Evolutionary conservation across 345 rosid species (phyloP), one percentile per base, ranked within the genome.

Genomic region (Salix koriyanagi): DNA sequence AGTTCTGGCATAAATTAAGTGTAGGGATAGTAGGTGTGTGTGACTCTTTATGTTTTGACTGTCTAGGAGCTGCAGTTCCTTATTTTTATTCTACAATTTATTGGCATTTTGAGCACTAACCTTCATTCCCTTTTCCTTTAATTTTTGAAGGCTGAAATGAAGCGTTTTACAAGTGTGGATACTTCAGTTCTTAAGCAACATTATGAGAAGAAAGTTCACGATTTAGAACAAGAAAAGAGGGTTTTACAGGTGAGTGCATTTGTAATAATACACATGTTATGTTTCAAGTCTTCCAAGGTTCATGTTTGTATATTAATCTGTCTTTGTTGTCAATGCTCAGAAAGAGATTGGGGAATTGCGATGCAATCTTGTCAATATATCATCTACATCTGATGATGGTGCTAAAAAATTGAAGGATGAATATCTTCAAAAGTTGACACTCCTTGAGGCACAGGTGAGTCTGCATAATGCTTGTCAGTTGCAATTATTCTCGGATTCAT

Each of bases 121-220:
- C 46, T 61, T 12, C 67, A 26, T 61, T 30, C 28, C 41, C 19
- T 50, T 9, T 67, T 54, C 65, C 79, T 80, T 76, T 70, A 21
- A 39, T 69, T 77, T 69, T 70, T 85, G 77, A 84, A 96, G 99
- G 99, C 97, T 86, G 99, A 93, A 87, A 96, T 96, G 99, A 93
- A 92, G 85, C 87, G 83, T 25, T 89, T 88, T 76, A 25, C 91
- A 48, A 83, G 79, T 86, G 85, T 67, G 77, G 98, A 94, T 70
- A 88, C 94, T 76, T 93, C 97, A 74, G 91, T 91, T 85, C 88
- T 96, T 75, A 93, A 88, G 85, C 94, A 91, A 83, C 99, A 96
- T 80, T 96, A 90, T 69, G 99, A 93, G 85, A 96, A 91, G 83
- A 96, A 96, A 84, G 91, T 93, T 65, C 85, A 85, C 23, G 98